A percentile compares a stretch with the other conserved stretches of the same genome.
phyloP scores from a whole-genome alignment of 768 basidiomycete species.

The Pleurotus citrinopileatus region DNA sequence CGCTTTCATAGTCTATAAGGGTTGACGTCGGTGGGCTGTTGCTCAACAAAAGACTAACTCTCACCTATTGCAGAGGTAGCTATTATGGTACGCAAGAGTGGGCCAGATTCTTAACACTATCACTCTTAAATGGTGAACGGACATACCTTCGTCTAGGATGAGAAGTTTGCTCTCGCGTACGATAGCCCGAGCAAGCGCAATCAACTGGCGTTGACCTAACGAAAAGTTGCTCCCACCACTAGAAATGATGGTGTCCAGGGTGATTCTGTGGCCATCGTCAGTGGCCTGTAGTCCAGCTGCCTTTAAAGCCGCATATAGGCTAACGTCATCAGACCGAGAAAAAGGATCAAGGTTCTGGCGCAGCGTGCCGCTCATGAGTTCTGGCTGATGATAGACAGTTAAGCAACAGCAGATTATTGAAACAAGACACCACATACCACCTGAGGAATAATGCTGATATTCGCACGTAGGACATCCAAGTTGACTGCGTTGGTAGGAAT shows the following conservation, averaged over 20 bases:
- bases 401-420: background rate
- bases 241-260: constrained; percentile 41
- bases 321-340: constrained; percentile 50
- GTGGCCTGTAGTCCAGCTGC: constrained; percentile 40
- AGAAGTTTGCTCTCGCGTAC: constrained; percentile 57
- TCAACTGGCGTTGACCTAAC: constrained; percentile 72
- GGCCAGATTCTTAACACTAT: constrained; percentile 24
- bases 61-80: constrained; percentile 50
- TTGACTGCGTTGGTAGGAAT: constrained; percentile 45
- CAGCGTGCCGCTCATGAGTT: constrained; percentile 58
- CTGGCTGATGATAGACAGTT: constrained; percentile 26
- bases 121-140: constrained; percentile 23
- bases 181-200: constrained; percentile 63
- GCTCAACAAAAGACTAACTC: background rate
- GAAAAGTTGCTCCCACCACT: constrained; percentile 71
- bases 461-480: constrained; percentile 51
- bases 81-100: constrained; percentile 31
- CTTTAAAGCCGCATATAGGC: constrained; percentile 35
- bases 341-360: constrained; percentile 71
- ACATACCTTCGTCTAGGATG: constrained; percentile 59
- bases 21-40: background rate
- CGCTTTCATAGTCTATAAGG: constrained; percentile 56
- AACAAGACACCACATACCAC: constrained; percentile 26
- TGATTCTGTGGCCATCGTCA: constrained; percentile 47
- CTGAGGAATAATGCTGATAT: constrained; percentile 60